Percentiles rank a stretch among this genome's conserved stretches.
These are phyloP conservation scores for Xerocomus subilludens DNA, from an alignment of 1,284 basidiomycete genomes.

Conservation along the genomic window DNA sequence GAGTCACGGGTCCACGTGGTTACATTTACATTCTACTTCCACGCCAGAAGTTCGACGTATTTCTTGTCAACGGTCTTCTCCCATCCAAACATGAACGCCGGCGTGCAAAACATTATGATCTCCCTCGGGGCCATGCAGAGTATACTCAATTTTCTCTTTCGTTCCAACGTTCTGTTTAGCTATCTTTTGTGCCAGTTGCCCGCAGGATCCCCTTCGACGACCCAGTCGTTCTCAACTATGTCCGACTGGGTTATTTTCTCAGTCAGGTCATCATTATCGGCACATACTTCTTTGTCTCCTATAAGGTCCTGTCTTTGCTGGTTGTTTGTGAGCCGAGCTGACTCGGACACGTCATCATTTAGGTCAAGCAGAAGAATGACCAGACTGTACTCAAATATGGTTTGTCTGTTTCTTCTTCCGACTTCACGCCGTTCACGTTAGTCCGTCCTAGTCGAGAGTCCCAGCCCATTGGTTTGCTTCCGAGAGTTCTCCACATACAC, in stretches of 20 bases:
- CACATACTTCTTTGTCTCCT: slow-evolving; percentile 80
- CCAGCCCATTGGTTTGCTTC: slow-evolving; percentile 67
- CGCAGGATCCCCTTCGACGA: slow-evolving; percentile 93
- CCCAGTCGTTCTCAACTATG: slow-evolving; percentile 83
- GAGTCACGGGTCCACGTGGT: slow-evolving; percentile 38
- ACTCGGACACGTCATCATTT: slow-evolving; percentile 41
- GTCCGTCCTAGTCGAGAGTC: slow-evolving; percentile 64
- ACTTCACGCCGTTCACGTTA: not conserved
- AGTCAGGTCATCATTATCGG: slow-evolving; percentile 78
- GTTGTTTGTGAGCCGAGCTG: not conserved
- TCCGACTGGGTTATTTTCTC: slow-evolving; percentile 84
- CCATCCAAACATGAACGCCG: slow-evolving; percentile 62
- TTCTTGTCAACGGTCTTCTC: slow-evolving; percentile 27
- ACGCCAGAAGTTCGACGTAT: slow-evolving; percentile 10
- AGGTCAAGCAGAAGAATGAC: slow-evolving; percentile 97
- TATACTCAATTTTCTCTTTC: slow-evolving; percentile 49
- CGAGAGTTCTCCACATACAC: not conserved
- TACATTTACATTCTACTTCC: slow-evolving; percentile 14
- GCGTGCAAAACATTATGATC: slow-evolving; percentile 78
- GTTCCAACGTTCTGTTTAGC: not conserved
- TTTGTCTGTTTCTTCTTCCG: slow-evolving; percentile 52
- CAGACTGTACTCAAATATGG: slow-evolving; percentile 95
- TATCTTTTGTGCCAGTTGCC: slow-evolving; percentile 68
- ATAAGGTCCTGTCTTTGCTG: slow-evolving; percentile 62
- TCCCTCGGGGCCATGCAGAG: slow-evolving; percentile 93